These are phyloP conservation scores for Plectosphaerella plurivora DNA, from an alignment of 2,329 filamentous ascomycete species.

Conservation along the genomic window DNA sequence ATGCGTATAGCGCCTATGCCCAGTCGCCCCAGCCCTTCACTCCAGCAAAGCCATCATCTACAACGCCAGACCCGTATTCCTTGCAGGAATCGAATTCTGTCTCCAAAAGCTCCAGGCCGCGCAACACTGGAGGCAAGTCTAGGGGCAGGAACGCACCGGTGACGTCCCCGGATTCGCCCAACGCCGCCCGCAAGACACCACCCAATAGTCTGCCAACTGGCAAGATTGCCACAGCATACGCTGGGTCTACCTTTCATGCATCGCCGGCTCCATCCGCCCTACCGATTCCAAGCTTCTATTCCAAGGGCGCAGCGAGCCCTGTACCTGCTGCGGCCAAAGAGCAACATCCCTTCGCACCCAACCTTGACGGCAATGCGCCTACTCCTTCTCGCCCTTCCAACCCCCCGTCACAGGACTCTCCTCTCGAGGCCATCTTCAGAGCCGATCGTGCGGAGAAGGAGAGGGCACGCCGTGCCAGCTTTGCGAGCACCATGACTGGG, in stretches of 20 bases:
- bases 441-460: slow-evolving; percentile 78
- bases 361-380: slow-evolving; percentile 46
- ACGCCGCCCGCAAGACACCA: slow-evolving; percentile 37
- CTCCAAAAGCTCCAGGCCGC: slow-evolving; percentile 17
- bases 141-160: slow-evolving; percentile 10
- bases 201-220: slow-evolving; percentile 19
- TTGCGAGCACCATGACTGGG: slow-evolving; percentile 27
- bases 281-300: slow-evolving; percentile 83
- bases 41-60: slow-evolving; percentile 37
- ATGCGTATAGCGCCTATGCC: slow-evolving; percentile 20
- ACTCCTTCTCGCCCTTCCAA: slow-evolving; percentile 33
- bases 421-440: slow-evolving; percentile 85
- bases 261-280: slow-evolving; percentile 88
- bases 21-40: slow-evolving; percentile 35
- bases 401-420: slow-evolving; percentile 44
- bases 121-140: slow-evolving; percentile 9
- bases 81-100: slow-evolving; percentile 20
- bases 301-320: slow-evolving; percentile 34
- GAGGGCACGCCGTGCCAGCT: slow-evolving; percentile 49
- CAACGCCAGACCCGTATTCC: slow-evolving; percentile 26
- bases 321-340: slow-evolving; percentile 10
- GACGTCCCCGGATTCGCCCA: slow-evolving; percentile 36
- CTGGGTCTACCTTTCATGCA: slow-evolving; percentile 90
- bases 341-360: slow-evolving; percentile 46
- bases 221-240: slow-evolving; percentile 64